Evolutionary conservation across 2,329 filamentous ascomycete species (phyloP), one percentile per base, ranked within the genome.

Genomic region (Aureobasidium sp.): DNA sequence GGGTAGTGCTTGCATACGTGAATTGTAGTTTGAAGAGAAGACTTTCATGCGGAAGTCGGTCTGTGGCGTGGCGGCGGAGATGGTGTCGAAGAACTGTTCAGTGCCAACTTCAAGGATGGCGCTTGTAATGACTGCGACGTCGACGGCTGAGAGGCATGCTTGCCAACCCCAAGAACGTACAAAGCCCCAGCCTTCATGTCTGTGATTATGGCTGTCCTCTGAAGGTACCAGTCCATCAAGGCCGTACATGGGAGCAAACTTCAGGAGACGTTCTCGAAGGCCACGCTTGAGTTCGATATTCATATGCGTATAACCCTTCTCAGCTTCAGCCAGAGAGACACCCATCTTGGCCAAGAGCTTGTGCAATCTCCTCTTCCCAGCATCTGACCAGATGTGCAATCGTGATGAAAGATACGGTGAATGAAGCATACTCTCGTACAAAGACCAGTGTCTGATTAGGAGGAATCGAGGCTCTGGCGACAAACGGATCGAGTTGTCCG

Each of bases 331-430:
- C 43, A 98, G 84, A 74, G 93, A 97, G 64, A 99, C 93, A 38
- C 96, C 96, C 95, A 99, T 99, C 79, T 98, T 99, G 50, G 96
- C 96, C 3, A 99, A 86, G 0, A 99, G 87, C 76, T 98, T 98
- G 78, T 98, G 93, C 25, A 99, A 84, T 60, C 95, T 89, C 77
- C 97, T 97, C 62, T 93, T 87, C 3, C 96, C 96, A 59, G 87
- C 88, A 68, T 98, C 96, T 67, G 91, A 97, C 95, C 96, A 99
- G 54, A 97, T 94, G 78, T 97, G 95, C 53, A 99, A 86, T 38
- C 94, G 89, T 4, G 95, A 93, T 67, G 97, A 95, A 6, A 99
- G 88, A 74, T 98, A 98, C 0, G 95, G 95, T 0, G 95, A 98
- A 77, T 99, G 96, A 16, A 98, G 86, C 96, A 99, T 98, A 77